Evolutionary conservation across 1,284 basidiomycete species (phyloP).

Genomic region (Dichomitus squalens): DNA sequence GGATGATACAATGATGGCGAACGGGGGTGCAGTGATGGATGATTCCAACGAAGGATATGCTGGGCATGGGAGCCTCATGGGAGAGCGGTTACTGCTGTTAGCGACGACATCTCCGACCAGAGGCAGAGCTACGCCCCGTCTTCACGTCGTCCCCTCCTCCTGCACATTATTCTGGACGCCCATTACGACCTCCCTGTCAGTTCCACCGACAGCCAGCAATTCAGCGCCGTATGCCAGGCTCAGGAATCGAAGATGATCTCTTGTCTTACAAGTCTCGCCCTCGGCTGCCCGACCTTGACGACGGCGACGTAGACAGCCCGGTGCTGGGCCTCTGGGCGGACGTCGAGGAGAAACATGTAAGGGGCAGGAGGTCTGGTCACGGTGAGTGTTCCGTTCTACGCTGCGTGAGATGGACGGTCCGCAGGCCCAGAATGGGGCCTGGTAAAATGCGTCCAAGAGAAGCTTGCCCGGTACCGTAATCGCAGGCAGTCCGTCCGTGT

Average conservation of each 20-base stretch:
- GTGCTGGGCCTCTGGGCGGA: conserved; percentile 24
- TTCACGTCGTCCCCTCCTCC: conserved; percentile 21
- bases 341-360: conserved; percentile 12
- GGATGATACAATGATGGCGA: conserved; percentile 21
- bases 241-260: conserved; percentile 20
- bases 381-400: conserved; percentile 16
- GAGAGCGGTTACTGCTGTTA: conserved; percentile 17
- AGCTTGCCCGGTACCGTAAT: conserved; percentile 19
- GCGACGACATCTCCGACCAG: conserved; percentile 20
- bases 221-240: conserved; percentile 15
- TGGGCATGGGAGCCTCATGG: conserved; percentile 24
- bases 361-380: conserved; percentile 11
- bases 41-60: conserved; percentile 17
- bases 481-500: conserved; percentile 9
- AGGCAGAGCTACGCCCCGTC: conserved; percentile 9
- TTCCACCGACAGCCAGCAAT: conserved; percentile 12
- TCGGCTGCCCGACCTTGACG: conserved; percentile 8
- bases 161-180: conserved; percentile 20
- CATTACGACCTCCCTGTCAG: conserved; percentile 4
- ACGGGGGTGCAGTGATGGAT: conserved; percentile 21
- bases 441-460: conserved; percentile 14
- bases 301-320: conserved; percentile 22
- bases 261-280: conserved; percentile 16
- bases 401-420: conserved; percentile 3
- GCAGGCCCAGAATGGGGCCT: neutral